Conservation (phyloP, 768 basidiomycete species). For the Hygrocybe coccinea region DNA sequence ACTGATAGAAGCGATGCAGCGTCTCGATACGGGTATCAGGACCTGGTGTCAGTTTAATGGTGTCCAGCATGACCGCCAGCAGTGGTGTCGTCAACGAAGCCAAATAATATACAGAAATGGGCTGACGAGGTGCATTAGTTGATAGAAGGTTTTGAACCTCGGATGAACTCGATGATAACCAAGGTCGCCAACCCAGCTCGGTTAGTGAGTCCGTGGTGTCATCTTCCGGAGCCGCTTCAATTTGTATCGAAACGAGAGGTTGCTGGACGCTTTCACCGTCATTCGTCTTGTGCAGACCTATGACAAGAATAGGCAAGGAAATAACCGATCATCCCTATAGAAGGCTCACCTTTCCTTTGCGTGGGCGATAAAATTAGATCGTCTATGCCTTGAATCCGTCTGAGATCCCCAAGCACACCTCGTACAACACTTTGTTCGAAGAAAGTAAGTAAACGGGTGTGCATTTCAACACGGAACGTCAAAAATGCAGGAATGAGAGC, state of each 20-base stretch:
- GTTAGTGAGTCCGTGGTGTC: constrained; percentile 11
- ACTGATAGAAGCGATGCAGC: constrained; percentile 45
- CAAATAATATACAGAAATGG: constrained; percentile 50
- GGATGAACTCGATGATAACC: constrained; percentile 18
- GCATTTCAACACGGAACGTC: constrained; percentile 61
- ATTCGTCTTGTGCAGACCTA: neutral
- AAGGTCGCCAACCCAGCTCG: constrained; percentile 25
- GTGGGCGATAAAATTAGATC: neutral
- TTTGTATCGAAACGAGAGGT: constrained; percentile 54
- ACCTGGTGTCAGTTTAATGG: constrained; percentile 38
- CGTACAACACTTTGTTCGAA: constrained; percentile 61
- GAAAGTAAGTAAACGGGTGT: constrained; percentile 57
- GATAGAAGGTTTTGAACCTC: constrained; percentile 35
- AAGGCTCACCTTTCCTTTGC: constrained; percentile 1
- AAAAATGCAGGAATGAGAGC: constrained; percentile 72
- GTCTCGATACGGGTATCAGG: constrained; percentile 32
- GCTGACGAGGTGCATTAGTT: constrained; percentile 54
- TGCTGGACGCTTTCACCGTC: neutral
- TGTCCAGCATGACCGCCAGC: constrained; percentile 57
- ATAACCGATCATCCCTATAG: neutral
- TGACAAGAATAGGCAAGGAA: neutral
- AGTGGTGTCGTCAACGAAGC: constrained; percentile 60
- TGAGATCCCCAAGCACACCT: constrained; percentile 47
- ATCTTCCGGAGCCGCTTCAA: constrained; percentile 44
- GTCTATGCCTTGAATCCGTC: constrained; percentile 28